Conservation (phyloP, 1,139 yeast genomes). For the Suhomyces terraborum region DNA sequence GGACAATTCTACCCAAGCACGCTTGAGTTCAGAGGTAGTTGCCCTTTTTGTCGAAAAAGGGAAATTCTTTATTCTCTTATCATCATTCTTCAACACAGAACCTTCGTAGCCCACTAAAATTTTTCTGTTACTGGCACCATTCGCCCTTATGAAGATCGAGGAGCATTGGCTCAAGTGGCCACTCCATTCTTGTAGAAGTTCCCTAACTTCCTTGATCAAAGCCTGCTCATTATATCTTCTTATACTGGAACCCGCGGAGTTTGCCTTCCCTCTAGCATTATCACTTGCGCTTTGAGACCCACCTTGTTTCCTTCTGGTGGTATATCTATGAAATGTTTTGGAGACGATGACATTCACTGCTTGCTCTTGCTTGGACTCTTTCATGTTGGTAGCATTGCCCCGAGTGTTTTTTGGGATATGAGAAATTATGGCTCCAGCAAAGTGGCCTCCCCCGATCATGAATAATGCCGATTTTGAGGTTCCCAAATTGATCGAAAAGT, state of each 20-base stretch:
- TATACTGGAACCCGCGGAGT: slow-evolving; percentile 90
- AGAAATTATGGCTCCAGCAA: slow-evolving; percentile 90
- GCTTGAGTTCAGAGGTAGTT: slow-evolving; percentile 75
- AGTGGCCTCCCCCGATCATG: slow-evolving; percentile 98
- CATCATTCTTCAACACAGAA: slow-evolving; percentile 49
- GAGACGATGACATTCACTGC: slow-evolving; percentile 67
- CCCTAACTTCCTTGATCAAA: slow-evolving; percentile 72
- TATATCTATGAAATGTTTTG: slow-evolving; percentile 91
- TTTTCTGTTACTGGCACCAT: slow-evolving; percentile 68
- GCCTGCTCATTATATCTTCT: slow-evolving; percentile 91
- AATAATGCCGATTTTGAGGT: slow-evolving; percentile 65
- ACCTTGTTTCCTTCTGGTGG: slow-evolving; percentile 97
- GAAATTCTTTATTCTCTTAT: slow-evolving; percentile 61
- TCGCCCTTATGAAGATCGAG: slow-evolving; percentile 80
- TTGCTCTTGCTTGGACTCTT: slow-evolving; percentile 52
- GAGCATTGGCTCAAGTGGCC: slow-evolving; percentile 57
- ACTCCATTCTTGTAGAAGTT: slow-evolving; percentile 67
- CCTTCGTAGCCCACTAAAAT: slow-evolving; percentile 69
- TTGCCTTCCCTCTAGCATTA: slow-evolving; percentile 90
- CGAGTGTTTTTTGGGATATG: slow-evolving; percentile 61
- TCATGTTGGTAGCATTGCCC: slow-evolving; percentile 52
- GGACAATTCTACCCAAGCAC: slow-evolving; percentile 81
- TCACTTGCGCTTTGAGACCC: slow-evolving; percentile 95
- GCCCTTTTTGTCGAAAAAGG: slow-evolving; percentile 94
- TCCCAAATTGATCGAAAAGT: slow-evolving; percentile 27